Evolutionary conservation across 2,329 filamentous ascomycete species (phyloP), one percentile per base, ranked within the genome.

Genomic region (Neospermospora avenae): DNA sequence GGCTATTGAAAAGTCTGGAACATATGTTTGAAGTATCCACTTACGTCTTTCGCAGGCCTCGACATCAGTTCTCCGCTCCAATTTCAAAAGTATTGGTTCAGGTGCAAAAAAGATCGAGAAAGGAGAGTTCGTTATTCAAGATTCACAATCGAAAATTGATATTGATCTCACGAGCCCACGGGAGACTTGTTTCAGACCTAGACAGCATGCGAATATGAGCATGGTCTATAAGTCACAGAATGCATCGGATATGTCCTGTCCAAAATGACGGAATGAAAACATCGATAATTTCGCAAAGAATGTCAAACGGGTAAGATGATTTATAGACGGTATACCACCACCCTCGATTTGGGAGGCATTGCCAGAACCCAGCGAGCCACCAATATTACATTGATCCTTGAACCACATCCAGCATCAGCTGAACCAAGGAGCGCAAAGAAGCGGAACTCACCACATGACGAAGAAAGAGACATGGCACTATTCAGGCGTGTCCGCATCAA

Each of bases 201-300:
- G 71, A 11, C 72, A 74, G 46, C 59, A 62, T 25, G 70, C 71
- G 4, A 68, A 67, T 16, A 73, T 73, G 69, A 71, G 70, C 52
- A 70, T 73, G 67, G 54, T 71, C 2, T 73, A 72, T 37, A 61
- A 56, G 16, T 45, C 37, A 18, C 31, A 11, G 3, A 28, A 55
- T 18, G 28, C 31, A 6, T 25, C 8, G 22, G 34, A 25, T 6
- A 58, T n/a, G 6, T 31, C 4, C 10, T 61, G 59, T 35, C 59
- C 59, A 8, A 61, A 53, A 18, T 61, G 55, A 18, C 41, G 25
- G 22, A n/a, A 57, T 18, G 24, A 18, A 13, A 44, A 55, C 22
- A 14, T 3, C 3, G 25, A 56, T 3, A 35, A 49, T 18, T 31
- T n/a, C 14, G 16, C 20, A 25, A 16, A 25, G 20, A 25, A 25